Evolutionary conservation across 1,284 basidiomycete genomes (phyloP).

Genomic region (Ganoderma multipileum): DNA sequence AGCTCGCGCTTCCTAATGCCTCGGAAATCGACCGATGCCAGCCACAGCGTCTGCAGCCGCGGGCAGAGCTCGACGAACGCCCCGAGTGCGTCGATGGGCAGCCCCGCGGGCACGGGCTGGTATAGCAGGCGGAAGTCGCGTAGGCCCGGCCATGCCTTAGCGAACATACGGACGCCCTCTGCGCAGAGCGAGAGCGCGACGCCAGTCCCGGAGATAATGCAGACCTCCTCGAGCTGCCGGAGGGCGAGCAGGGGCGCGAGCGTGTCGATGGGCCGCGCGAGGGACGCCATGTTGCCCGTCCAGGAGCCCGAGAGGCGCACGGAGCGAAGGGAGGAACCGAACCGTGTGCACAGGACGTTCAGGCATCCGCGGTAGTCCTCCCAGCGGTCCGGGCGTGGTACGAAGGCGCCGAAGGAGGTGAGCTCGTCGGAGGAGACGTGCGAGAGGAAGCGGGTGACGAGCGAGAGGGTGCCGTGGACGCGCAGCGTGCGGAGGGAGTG

Average conservation of each 20-base stretch:
- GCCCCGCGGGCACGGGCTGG: conserved; percentile 13
- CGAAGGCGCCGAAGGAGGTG: conserved; percentile 18
- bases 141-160: conserved; percentile 19
- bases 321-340: conserved; percentile 14
- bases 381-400: conserved; percentile 18
- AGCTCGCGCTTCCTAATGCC: conserved; percentile 4
- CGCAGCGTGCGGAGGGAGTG: conserved; percentile 17
- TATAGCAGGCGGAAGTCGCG: conserved; percentile 20
- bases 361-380: conserved; percentile 19
- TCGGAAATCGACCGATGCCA: conserved; percentile 21
- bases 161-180: conserved; percentile 12
- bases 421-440: conserved; percentile 19
- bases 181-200: conserved; percentile 15
- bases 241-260: conserved; percentile 19
- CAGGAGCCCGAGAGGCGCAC: conserved; percentile 23
- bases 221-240: conserved; percentile 20
- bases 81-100: conserved; percentile 18
- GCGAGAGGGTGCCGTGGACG: conserved; percentile 22
- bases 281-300: conserved; percentile 16
- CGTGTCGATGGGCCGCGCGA: conserved; percentile 16
- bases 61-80: conserved; percentile 21
- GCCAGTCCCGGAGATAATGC: conserved; percentile 17
- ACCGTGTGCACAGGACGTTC: conserved; percentile 13
- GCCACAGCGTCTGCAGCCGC: conserved; percentile 17
- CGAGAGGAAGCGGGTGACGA: conserved; percentile 19